Evolutionary conservation across 805 yeast genomes (phyloP).

Genomic region (Wickerhamiella occidentalis): DNA sequence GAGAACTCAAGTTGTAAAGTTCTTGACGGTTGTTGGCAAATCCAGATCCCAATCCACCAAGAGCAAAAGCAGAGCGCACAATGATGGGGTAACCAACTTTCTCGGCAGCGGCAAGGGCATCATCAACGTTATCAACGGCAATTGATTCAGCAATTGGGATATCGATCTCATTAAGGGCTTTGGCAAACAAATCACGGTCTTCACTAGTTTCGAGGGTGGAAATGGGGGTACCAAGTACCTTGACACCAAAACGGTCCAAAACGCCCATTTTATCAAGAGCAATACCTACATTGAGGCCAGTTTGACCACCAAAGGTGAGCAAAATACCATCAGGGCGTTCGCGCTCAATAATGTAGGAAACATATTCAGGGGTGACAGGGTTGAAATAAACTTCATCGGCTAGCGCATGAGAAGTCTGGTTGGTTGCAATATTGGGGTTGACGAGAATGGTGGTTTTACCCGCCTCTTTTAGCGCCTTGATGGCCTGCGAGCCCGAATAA

Average conservation of each 20-base stretch:
- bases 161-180: constrained; percentile 86
- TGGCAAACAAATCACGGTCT: constrained; percentile 92
- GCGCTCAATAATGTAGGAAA: constrained; percentile 86
- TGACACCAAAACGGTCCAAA: constrained; percentile 77
- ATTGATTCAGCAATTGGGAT: constrained; percentile 95
- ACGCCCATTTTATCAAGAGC: constrained; percentile 91
- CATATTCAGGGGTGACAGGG: constrained; percentile 95
- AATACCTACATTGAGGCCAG: constrained; percentile 92
- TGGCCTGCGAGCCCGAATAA: constrained; percentile 91
- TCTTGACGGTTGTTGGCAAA: constrained; percentile 79
- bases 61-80: constrained; percentile 93
- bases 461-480: constrained; percentile 87
- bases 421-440: constrained; percentile 93
- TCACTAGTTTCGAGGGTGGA: constrained; percentile 91
- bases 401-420: constrained; percentile 87
- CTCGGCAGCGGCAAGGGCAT: constrained; percentile 82
- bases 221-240: constrained; percentile 96
- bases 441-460: constrained; percentile 73
- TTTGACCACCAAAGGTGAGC: constrained; percentile 97
- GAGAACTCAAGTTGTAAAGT: constrained; percentile 75
- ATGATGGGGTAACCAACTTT: constrained; percentile 88
- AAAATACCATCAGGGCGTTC: constrained; percentile 95
- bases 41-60: constrained; percentile 97
- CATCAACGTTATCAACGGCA: constrained; percentile 89
- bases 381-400: constrained; percentile 93